A percentile compares a stretch with the other conserved stretches of the same genome.
Conservation (phyloP, 1,284 basidiomycete genomes). For the Ganoderma lucidum region DNA sequence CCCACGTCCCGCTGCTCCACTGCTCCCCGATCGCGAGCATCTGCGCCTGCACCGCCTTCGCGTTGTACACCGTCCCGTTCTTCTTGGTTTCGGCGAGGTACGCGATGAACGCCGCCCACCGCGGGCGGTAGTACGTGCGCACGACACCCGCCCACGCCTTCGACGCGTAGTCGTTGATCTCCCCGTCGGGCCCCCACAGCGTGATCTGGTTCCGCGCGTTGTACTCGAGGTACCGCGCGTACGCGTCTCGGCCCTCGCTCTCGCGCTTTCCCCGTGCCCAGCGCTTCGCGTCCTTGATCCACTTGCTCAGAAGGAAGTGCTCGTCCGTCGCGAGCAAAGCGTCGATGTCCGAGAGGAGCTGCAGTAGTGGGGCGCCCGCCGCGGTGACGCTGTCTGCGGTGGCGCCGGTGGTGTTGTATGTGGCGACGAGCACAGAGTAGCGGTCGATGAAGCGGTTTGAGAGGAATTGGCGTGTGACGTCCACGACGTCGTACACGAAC, state of each 20-base stretch:
- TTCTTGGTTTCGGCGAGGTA: slow-evolving; percentile 43
- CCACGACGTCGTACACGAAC: slow-evolving; percentile 51
- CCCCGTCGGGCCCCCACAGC: slow-evolving; percentile 52
- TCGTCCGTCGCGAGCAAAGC: slow-evolving; percentile 44
- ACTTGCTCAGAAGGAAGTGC: slow-evolving; percentile 47
- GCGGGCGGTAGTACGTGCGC: slow-evolving; percentile 45
- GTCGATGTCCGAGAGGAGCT: slow-evolving; percentile 48
- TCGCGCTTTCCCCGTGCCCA: slow-evolving; percentile 38
- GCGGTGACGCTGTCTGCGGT: slow-evolving; percentile 35
- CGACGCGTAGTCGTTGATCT: slow-evolving; percentile 54
- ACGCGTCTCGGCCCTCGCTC: slow-evolving; percentile 32
- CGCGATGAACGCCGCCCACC: slow-evolving; percentile 48
- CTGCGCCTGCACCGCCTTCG: slow-evolving; percentile 32
- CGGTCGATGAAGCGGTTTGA: slow-evolving; percentile 48
- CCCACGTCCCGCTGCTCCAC: slow-evolving; percentile 43
- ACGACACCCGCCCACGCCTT: slow-evolving; percentile 56
- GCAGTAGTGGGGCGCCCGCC: slow-evolving; percentile 40
- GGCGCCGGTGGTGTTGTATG: slow-evolving; percentile 39
- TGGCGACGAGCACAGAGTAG: slow-evolving; percentile 43
- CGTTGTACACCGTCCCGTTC: slow-evolving; percentile 42
- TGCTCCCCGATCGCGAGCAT: slow-evolving; percentile 46
- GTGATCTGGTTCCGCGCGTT: slow-evolving; percentile 54
- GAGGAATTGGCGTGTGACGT: slow-evolving; percentile 51
- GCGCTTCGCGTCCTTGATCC: slow-evolving; percentile 47
- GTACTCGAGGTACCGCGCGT: slow-evolving; percentile 48